Percentiles rank a stretch among this genome's conserved stretches.
phyloP scores from a whole-genome alignment of 208 protist species.

The Herpetomonas muscarum region DNA sequence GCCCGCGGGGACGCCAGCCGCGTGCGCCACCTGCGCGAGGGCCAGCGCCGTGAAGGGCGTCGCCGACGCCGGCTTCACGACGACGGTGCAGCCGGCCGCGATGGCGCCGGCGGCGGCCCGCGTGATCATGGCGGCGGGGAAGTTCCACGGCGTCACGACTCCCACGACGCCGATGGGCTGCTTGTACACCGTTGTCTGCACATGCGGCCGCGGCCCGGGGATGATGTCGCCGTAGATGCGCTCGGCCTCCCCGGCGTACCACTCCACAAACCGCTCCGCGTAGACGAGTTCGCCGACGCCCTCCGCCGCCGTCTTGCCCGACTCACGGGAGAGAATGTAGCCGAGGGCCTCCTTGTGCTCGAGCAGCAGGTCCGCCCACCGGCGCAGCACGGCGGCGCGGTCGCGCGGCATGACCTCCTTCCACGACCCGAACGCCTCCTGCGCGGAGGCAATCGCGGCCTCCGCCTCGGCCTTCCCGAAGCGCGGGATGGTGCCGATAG shows the following conservation, averaged over 20 bases:
- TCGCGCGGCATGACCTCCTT: conserved; percentile 48
- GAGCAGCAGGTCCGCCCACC: conserved; percentile 63
- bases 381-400: conserved; percentile 55
- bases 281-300: conserved; percentile 69
- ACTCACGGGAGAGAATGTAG: conserved; percentile 70
- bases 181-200: conserved; percentile 62
- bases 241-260: conserved; percentile 85
- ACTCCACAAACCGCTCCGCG: conserved; percentile 67
- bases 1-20: conserved; percentile 68
- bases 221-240: conserved; percentile 81
- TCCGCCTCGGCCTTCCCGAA: conserved; percentile 41
- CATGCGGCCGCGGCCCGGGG: conserved; percentile 30
- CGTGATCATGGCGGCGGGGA: conserved; percentile 83
- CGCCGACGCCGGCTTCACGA: conserved; percentile 84
- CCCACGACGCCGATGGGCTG: conserved; percentile 84
- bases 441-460: conserved; percentile 55
- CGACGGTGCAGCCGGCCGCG: conserved; percentile 86
- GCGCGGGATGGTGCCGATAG: conserved; percentile 56
- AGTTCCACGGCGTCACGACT: conserved; percentile 93
- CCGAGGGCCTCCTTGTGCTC: conserved; percentile 41
- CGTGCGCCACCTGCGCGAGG: conserved; percentile 64
- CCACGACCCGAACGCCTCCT: conserved; percentile 62
- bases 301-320: conserved; percentile 74
- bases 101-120: conserved; percentile 79
- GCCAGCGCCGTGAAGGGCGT: conserved; percentile 76